These are phyloP conservation scores for Aspergillus japonicus DNA, from an alignment of 2,329 filamentous ascomycete genomes.

Conservation along the genomic window DNA sequence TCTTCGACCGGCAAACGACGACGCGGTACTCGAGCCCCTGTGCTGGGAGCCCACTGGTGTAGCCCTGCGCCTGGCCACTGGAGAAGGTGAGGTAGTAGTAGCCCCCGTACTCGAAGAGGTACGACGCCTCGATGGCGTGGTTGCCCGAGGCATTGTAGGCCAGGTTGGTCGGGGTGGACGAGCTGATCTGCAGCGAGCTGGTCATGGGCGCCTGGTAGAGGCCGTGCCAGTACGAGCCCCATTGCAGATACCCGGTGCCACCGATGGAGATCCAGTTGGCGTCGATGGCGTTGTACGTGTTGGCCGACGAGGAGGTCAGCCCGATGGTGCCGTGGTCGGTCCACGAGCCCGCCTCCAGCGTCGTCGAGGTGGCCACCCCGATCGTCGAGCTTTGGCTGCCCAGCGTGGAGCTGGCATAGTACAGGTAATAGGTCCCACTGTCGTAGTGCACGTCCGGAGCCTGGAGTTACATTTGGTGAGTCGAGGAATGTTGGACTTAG, in stretches of 20 bases:
- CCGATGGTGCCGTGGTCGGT: slow-evolving; percentile 37
- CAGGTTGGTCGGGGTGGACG: slow-evolving; percentile 47
- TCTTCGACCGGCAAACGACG: slow-evolving; percentile 59
- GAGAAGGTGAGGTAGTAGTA: slow-evolving; percentile 68
- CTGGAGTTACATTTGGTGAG: slow-evolving; percentile 33
- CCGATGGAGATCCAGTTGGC: slow-evolving; percentile 51
- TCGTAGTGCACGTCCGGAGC: slow-evolving; percentile 64
- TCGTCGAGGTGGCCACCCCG: slow-evolving; percentile 54
- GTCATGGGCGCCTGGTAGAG: slow-evolving; percentile 59
- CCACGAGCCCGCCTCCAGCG: slow-evolving; percentile 40
- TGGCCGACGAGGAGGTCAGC: slow-evolving; percentile 38
- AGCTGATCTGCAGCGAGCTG: slow-evolving; percentile 28
- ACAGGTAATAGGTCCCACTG: slow-evolving; percentile 60
- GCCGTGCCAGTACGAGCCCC: slow-evolving; percentile 70
- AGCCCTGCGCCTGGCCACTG: slow-evolving; percentile 58
- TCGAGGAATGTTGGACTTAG: background rate
- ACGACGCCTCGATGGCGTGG: slow-evolving; percentile 59
- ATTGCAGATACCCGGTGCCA: slow-evolving; percentile 53
- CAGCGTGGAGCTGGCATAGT: slow-evolving; percentile 63
- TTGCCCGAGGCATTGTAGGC: slow-evolving; percentile 53
- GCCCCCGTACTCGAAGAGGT: slow-evolving; percentile 53
- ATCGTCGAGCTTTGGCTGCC: slow-evolving; percentile 62
- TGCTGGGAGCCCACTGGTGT: slow-evolving; percentile 52
- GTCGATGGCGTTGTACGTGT: slow-evolving; percentile 62
- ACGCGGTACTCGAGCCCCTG: slow-evolving; percentile 64